A percentile compares a stretch with the other conserved stretches of the same genome.
phyloP scores from a whole-genome alignment of 1,284 basidiomycete species.

The Marasmius fiardii region DNA sequence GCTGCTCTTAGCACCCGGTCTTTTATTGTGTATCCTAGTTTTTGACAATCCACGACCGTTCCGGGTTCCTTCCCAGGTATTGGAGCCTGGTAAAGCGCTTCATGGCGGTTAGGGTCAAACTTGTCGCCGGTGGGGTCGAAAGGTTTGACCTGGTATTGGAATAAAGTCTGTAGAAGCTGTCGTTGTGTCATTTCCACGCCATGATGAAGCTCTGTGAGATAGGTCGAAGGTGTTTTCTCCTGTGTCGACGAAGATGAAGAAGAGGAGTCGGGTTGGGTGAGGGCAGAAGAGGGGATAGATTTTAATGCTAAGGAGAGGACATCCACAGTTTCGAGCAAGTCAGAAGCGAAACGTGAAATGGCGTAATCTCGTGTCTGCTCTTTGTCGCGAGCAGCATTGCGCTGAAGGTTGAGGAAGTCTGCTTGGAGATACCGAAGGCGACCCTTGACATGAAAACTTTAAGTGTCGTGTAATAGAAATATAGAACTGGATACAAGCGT shows the following conservation, averaged over 20 bases:
- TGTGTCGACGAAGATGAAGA: slow-evolving; percentile 27
- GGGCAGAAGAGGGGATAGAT: slow-evolving; percentile 68
- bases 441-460: slow-evolving; percentile 42
- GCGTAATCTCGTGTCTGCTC: slow-evolving; percentile 92
- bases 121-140: slow-evolving; percentile 91
- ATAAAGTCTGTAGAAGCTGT: slow-evolving; percentile 85
- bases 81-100: slow-evolving; percentile 95
- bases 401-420: slow-evolving; percentile 93
- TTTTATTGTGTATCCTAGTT: slow-evolving; percentile 91
- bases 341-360: slow-evolving; percentile 86
- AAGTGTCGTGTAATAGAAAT: background rate
- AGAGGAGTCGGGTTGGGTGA: slow-evolving; percentile 25
- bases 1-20: slow-evolving; percentile 90
- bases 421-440: slow-evolving; percentile 88
- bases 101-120: slow-evolving; percentile 95
- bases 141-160: slow-evolving; percentile 87
- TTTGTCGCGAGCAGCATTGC: slow-evolving; percentile 88
- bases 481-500: slow-evolving; percentile 25
- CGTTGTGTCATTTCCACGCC: slow-evolving; percentile 95
- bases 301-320: slow-evolving; percentile 88
- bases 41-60: slow-evolving; percentile 89
- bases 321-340: slow-evolving; percentile 91
- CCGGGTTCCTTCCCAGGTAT: slow-evolving; percentile 86
- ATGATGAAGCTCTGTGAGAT: slow-evolving; percentile 72
- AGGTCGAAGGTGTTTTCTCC: slow-evolving; percentile 51